Evolutionary conservation across 2,329 filamentous ascomycete species (phyloP).

Genomic region (Ophiosphaerella korrae): DNA sequence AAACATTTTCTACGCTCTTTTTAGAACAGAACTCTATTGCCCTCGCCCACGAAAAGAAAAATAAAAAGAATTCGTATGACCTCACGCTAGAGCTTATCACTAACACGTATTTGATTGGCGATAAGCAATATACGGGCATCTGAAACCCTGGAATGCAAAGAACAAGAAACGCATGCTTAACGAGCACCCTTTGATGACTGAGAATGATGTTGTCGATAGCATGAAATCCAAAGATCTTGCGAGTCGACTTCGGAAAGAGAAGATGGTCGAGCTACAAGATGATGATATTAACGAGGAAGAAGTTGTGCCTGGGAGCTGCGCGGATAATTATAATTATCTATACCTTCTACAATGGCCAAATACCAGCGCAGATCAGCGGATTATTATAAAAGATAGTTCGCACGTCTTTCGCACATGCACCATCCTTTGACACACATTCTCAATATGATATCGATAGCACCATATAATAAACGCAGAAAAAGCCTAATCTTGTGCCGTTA

Average conservation of each 20-base stretch:
- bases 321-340: slow-evolving; percentile 7
- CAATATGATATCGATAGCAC: too few relatives aligned
- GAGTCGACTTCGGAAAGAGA: neutral
- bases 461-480: too few relatives aligned
- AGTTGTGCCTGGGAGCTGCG: slow-evolving; percentile 12
- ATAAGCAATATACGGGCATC: slow-evolving; percentile 18
- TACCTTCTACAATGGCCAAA: neutral
- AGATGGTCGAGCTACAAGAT: neutral
- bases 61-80: slow-evolving; percentile 10
- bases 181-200: slow-evolving; percentile 16
- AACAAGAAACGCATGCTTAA: slow-evolving; percentile 21
- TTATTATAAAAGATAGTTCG: too few relatives aligned
- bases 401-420: too few relatives aligned
- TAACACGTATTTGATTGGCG: neutral
- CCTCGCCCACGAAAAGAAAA: neutral
- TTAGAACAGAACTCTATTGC: slow-evolving; percentile 14
- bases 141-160: slow-evolving; percentile 14
- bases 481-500: neutral
- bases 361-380: too few relatives aligned
- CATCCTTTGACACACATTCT: too few relatives aligned
- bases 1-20: slow-evolving; percentile 21
- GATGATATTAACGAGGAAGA: slow-evolving; percentile 1
- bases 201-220: slow-evolving; percentile 1
- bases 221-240: neutral
- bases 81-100: slow-evolving; percentile 3